Conservation (phyloP, 2,329 filamentous ascomycete species). For the Aureobasidium sp. region DNA sequence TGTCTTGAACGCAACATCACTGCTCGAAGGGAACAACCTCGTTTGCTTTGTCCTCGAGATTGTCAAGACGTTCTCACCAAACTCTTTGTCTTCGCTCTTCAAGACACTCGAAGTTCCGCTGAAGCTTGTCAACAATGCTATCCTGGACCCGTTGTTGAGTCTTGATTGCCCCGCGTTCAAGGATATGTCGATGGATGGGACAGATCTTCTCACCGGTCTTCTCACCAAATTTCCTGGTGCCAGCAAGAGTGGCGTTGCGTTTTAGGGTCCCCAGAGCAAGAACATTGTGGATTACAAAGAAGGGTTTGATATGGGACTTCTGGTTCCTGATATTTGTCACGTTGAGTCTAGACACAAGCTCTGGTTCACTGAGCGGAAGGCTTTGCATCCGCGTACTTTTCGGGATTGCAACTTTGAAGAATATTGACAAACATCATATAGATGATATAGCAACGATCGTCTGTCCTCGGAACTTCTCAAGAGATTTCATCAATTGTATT, state of each 20-base stretch:
- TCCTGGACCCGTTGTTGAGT: slow-evolving; percentile 17
- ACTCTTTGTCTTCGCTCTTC: slow-evolving; percentile 33
- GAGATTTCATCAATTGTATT: no score
- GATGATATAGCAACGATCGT: no score
- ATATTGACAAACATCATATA: no score
- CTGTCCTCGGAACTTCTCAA: no score
- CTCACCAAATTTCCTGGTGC: background rate
- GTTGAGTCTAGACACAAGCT: no score
- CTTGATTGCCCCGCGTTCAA: slow-evolving; percentile 23
- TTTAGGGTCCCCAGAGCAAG: background rate
- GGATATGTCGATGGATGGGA: slow-evolving; percentile 2
- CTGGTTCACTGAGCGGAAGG: no score
- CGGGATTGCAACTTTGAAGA: no score
- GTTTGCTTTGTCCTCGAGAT: slow-evolving; percentile 36
- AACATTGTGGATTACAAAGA: background rate
- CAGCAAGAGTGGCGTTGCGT: background rate
- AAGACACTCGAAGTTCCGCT: slow-evolving; percentile 25
- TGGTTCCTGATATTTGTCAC: no score
- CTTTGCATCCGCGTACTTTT: no score
- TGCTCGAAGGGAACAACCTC: slow-evolving; percentile 41
- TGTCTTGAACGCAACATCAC: slow-evolving; percentile 33
- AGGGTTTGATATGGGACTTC: no score
- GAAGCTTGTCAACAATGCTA: slow-evolving; percentile 26
- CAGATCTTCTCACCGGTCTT: background rate
- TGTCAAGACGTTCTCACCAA: slow-evolving; percentile 33